Base-by-base conservation (phyloP, 2,329 filamentous ascomycete genomes). In the Aureobasidium subglaciale region DNA sequence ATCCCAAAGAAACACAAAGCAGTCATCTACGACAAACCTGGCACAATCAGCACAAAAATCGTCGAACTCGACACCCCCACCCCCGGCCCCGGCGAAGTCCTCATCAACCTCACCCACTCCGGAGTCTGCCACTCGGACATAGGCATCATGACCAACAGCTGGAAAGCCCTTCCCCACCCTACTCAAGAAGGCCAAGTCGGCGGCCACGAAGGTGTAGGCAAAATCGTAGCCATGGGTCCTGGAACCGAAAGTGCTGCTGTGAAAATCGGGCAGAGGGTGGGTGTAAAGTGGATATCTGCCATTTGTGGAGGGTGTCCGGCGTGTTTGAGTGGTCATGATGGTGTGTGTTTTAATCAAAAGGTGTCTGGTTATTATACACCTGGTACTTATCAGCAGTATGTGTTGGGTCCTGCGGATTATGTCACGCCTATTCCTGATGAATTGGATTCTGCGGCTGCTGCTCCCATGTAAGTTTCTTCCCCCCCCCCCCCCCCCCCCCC, bases 351-450 rank as follows among this genome's bases (percentile, higher is more conserved):
- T 60, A 78, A 80, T 38, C 73, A 75, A 58, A 81, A 79, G 64
- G 63, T 87, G 46, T 83, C 79, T 0, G 85, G 85, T 5, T 87
- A 86, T 70, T 85, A 82, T 66, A 82, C 78, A 0, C 84, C 84
- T 0, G 85, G 85, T 34, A 88, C 84, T n/a, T 88, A 87, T 66
- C 85, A 87, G 65, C 83, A 60, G 35, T 88, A 87, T 63, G 78
- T 79, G 16, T 65, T 85, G 15, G 79, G 77, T 0, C 81, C 82
- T 9, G 84, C 84, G 3, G 78, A 79, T 69, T 87, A 88, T 66
- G 84, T 87, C 2, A 87, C 85, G 0, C 83, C 83, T 2, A 86
- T 88, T 61, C 85, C 85, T 2, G 83, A 85, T 4, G 70, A 67
- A 3, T 69, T 88, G 16, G 68, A 75, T 38, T 82, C 79, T 9